phyloP scores from a whole-genome alignment of 2,329 filamentous ascomycete species.

The Botrytis cinerea region DNA sequence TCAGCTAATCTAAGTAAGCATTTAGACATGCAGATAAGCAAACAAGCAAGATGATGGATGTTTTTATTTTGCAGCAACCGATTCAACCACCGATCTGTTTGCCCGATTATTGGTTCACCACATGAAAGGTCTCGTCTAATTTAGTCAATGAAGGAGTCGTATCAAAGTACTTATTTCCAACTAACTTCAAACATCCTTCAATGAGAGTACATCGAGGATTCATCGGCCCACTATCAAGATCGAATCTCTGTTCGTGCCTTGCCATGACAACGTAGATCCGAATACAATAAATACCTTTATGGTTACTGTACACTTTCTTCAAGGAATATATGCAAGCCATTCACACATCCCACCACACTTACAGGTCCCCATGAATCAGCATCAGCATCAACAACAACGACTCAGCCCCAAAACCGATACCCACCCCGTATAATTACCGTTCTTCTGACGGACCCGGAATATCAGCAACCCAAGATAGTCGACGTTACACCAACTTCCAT shows the following conservation, averaged over 20 bases:
- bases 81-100: neutral
- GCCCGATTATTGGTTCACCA: neutral
- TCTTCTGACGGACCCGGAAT: neutral
- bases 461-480: slow-evolving; percentile 2
- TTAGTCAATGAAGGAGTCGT: neutral
- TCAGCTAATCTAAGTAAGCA: neutral
- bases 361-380: slow-evolving; percentile 16
- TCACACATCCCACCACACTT: slow-evolving; percentile 15
- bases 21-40: slow-evolving; percentile 1
- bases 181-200: neutral
- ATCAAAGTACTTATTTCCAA: neutral
- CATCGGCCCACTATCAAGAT: neutral
- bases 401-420: slow-evolving; percentile 19
- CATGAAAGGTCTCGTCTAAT: slow-evolving; percentile 4
- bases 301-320: neutral
- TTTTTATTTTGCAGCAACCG: neutral
- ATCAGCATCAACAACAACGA: slow-evolving; percentile 10
- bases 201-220: neutral
- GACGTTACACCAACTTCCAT: slow-evolving; percentile 10
- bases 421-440: slow-evolving; percentile 18
- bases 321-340: slow-evolving; percentile 11
- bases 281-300: neutral
- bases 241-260: neutral
- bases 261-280: neutral
- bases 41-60: neutral